phyloP scores from a whole-genome alignment of 179 eudicot species.

The Spergularia azorica region DNA sequence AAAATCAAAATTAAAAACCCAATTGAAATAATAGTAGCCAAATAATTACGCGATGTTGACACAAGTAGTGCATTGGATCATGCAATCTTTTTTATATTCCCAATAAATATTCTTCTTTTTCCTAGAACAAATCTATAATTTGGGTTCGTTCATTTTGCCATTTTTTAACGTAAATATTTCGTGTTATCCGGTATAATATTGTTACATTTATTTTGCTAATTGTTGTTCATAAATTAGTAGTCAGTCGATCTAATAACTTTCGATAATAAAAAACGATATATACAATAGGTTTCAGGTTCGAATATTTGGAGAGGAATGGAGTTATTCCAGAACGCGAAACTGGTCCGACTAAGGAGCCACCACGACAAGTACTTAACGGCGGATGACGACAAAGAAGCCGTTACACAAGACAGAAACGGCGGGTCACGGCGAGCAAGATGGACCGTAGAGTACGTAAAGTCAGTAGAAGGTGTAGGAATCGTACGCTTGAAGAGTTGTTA shows the following conservation, averaged over 20 bases:
- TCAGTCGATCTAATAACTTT: neutral
- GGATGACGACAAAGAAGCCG: conserved; percentile 50
- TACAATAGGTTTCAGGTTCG: neutral
- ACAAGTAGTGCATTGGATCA: neutral
- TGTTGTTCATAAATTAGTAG: too few relatives aligned
- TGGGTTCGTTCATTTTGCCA: too few relatives aligned
- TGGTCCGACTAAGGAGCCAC: conserved; percentile 51
- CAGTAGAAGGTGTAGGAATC: conserved; percentile 31
- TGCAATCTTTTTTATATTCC: neutral
- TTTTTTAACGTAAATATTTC: too few relatives aligned
- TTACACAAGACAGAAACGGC: conserved; percentile 47
- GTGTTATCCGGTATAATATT: too few relatives aligned
- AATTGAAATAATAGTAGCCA: neutral
- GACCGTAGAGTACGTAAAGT: conserved; percentile 45
- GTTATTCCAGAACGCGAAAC: conserved; percentile 51
- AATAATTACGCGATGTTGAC: neutral
- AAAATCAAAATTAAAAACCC: neutral
- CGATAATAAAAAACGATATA: neutral
- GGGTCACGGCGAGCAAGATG: conserved; percentile 43
- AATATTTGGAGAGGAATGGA: conserved; percentile 41
- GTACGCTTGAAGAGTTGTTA: conserved; percentile 72
- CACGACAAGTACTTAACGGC: conserved; percentile 61
- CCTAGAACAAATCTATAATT: neutral
- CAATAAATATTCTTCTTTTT: too few relatives aligned
- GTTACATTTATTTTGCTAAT: too few relatives aligned